Evolutionary conservation across 192 early-diverging fungal genomes (phyloP), one percentile per base, ranked within the genome.

Genomic region (Gonapodya sp.): DNA sequence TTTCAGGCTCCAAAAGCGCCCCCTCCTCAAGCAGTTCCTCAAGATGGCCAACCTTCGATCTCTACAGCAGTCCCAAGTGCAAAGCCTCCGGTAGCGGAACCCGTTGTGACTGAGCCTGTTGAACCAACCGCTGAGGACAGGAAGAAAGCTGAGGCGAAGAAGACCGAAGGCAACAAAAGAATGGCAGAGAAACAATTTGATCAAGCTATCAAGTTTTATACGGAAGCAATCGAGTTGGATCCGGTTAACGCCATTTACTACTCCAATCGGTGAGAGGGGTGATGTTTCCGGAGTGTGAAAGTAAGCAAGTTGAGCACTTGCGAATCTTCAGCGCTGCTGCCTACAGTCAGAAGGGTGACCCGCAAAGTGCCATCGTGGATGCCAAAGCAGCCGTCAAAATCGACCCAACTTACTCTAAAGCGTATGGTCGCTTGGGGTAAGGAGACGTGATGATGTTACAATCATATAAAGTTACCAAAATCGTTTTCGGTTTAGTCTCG

Each of bases 241-340:
- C 79, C 82, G 16, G 88, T 88, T 79, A 96, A 95, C 82, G 95
- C 97, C 33, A 94, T 99, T n/a, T 99, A 95, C 88, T 98, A 94
- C 83, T 93, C 94, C 18, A 99, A 99, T 91, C 89, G 97, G 93
- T 95, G 87, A 73, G 79, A 2, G 1, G 0, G 37, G n/a, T 80
- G 0, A 0, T 84, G 18, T 75, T 35, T 33, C 36, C 78, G 14
- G 73, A 31, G 34, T 32, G 36, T 0, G 35, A 14, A 16, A n/a
- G 73, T 18, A 18, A 0, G 79, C 1, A 33, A 30, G 1, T n/a
- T 82, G 79, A 35, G 78, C 64, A n/a, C 31, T 83, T 18, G 36
- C 64, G 30, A 34, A 72, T n/a, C n/a, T 73, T 72, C 79, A 95
- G 95, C 84, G 96, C 98, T 36, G 98, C 98, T 35, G 97, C 98